Conservation (phyloP, 352 stramenopile genomes). For the Phytophthora vignae region DNA sequence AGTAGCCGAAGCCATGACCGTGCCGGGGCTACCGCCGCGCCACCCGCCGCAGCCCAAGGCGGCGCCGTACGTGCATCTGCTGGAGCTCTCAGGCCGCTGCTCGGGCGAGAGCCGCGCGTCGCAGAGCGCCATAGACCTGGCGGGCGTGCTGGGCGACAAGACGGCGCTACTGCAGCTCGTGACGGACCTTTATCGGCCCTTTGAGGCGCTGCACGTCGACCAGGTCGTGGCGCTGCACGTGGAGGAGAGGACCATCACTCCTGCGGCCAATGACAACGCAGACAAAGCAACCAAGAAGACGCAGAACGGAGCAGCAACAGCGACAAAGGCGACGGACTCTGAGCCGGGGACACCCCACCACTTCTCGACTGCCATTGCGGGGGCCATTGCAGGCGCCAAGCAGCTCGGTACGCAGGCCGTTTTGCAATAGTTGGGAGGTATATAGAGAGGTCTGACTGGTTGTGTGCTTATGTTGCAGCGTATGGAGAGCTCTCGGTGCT, state of each 20-base stretch:
- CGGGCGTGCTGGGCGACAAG: conserved; percentile 43
- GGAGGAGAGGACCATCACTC: conserved; percentile 17
- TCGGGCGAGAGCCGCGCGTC: conserved; percentile 38
- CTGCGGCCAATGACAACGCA: neutral
- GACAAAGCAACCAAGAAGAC: conserved; percentile 3
- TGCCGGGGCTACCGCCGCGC: conserved; percentile 10
- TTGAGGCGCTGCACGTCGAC: conserved; percentile 53
- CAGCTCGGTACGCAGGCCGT: conserved; percentile 41
- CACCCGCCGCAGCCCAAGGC: conserved; percentile 16
- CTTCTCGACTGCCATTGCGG: conserved; percentile 51
- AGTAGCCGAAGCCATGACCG: neutral
- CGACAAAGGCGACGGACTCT: neutral
- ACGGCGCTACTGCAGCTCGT: conserved; percentile 44
- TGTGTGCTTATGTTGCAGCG: conserved; percentile 30
- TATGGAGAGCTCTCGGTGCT: conserved; percentile 52
- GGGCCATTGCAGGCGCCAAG: conserved; percentile 55
- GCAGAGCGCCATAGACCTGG: conserved; percentile 49
- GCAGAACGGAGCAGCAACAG: neutral
- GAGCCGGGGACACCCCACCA: conserved; percentile 18
- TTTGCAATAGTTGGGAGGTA: neutral
- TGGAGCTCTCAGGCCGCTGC: conserved; percentile 53
- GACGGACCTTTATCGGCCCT: conserved; percentile 50
- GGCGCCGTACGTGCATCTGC: conserved; percentile 45
- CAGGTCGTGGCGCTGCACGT: conserved; percentile 57
- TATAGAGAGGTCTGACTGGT: neutral